Base-by-base conservation (phyloP, 169 alveolate species). In the Eimeria praecox region DNA sequence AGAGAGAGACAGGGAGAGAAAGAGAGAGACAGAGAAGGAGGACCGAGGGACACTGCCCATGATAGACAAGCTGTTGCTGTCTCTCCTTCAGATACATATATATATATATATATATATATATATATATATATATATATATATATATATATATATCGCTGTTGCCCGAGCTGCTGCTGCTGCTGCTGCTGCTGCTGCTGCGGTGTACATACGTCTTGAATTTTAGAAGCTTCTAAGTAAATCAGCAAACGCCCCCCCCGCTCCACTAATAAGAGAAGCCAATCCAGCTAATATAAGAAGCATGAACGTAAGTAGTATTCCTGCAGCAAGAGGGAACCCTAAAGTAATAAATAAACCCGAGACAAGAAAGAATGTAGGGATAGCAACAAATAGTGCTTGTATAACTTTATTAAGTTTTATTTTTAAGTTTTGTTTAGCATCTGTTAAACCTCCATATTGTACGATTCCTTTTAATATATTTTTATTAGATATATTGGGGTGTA, bases 181-280 rank as follows among this genome's bases (percentile, higher is more conserved):
- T 12, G 62, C 62, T 1, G 62, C 62, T 52, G 62, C 62, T 52
- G 62, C 62, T n/a, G n/a, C n/a, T n/a, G n/a, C n/a, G 27, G 69
- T 16, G 69, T 12, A 12, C 22, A 0, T 59, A 18, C n/a, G 22
- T 22, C 22, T 5, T 5, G 0, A 16, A 3, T 22, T n/a, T 12
- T 69, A 69, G 80, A 69, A 69, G 80, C 80, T 69, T 40, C 80
- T 40, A 8, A 69, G 40, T 8, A 69, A 44, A 9, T 69, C 80
- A 10, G 80, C 80, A 35, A 69, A 35, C 12, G 80, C 24, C 18
- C 80, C 80, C 44, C 80, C 80, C 20, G 80, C 80, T 40, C 80
- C 80, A 44, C 80, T 18, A 35, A 69, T 35, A 18, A 69, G 80
- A 18, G 80, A 69, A 20, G 44, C 49, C 0, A 69, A 44, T 8